Evolutionary conservation across 306 rosid genomes (phyloP), one percentile per base, ranked within the genome.

Genomic region (Quillaja saponaria): DNA sequence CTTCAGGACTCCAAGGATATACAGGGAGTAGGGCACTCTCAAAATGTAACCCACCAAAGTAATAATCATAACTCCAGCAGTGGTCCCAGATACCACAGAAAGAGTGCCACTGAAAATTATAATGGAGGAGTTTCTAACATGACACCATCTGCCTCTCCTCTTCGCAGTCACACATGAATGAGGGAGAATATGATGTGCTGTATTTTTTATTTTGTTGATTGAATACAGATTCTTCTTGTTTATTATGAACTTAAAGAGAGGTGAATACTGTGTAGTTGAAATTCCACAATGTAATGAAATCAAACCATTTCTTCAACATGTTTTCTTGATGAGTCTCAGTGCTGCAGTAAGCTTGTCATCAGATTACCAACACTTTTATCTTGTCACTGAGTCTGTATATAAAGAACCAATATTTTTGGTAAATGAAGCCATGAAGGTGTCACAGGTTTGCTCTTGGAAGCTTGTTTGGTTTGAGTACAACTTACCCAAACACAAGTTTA

Each of bases 221-320:
- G 49, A 17, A 41, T 34, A 63, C 53, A 68, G 59, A 58, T 71
- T 57, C 13, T 21, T 49, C 9, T 52, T 74, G 72, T 79, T 55
- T 61, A 74, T 74, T 61, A 13, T 25, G 66, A 70, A 74, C 71
- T 62, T 61, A 25, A 19, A 34, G 41, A 49, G 42, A 6, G 67
- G 48, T 53, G 75, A 74, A 63, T 71, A 35, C 11, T 86, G 95
- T 86, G 78, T 76, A 86, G 76, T 1, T 71, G 66, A 66, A 63
- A 61, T 57, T 79, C 16, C 31, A 50, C 65, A 28, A 42, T 56
- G 52, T 71, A 45, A 21, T 57, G 5, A 65, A 49, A 25, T 16
- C 25, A 25, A 25, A 49, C 59, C 63, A 34, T 41, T 34, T 54
- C 38, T 62, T 46, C 51, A 4, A 46, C 51, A 25, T 4, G 31